Evolutionary conservation across 495 filamentous ascomycete species (phyloP).

Genomic region (Tuber indicum): DNA sequence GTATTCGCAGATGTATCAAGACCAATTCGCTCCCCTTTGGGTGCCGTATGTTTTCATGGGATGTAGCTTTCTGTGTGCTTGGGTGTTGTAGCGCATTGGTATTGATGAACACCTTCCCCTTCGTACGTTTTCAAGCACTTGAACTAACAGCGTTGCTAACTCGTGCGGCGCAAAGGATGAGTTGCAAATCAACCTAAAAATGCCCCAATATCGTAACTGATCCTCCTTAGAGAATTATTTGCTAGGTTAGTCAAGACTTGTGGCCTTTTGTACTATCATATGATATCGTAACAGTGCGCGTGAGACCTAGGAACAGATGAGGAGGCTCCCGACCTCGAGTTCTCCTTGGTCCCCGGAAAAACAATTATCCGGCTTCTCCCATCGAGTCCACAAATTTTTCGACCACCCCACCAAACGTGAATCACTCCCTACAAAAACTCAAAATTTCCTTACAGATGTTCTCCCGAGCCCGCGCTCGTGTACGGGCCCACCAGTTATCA

Average conservation of each 20-base stretch:
- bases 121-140: background rate
- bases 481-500: conserved; percentile 5
- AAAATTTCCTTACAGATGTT: conserved; percentile 17
- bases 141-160: background rate
- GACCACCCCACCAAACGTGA: background rate
- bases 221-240: background rate
- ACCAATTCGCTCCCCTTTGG: background rate
- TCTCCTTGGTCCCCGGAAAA: conserved; percentile 12
- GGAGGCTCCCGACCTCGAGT: background rate
- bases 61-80: background rate
- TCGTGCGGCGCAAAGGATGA: background rate
- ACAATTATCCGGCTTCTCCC: conserved; percentile 25
- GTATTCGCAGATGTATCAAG: background rate
- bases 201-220: background rate
- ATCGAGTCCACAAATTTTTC: background rate
- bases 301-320: background rate
- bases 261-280: background rate
- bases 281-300: background rate
- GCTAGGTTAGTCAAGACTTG: background rate
- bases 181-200: background rate
- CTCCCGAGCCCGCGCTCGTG: conserved; percentile 13
- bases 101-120: background rate
- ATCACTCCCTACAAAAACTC: background rate
- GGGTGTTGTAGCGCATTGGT: background rate
- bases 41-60: background rate